Percentiles rank a stretch among this genome's conserved stretches.
Evolutionary conservation across 768 basidiomycete species (phyloP).

Genomic region (Rubroboletus pulcherrimus): DNA sequence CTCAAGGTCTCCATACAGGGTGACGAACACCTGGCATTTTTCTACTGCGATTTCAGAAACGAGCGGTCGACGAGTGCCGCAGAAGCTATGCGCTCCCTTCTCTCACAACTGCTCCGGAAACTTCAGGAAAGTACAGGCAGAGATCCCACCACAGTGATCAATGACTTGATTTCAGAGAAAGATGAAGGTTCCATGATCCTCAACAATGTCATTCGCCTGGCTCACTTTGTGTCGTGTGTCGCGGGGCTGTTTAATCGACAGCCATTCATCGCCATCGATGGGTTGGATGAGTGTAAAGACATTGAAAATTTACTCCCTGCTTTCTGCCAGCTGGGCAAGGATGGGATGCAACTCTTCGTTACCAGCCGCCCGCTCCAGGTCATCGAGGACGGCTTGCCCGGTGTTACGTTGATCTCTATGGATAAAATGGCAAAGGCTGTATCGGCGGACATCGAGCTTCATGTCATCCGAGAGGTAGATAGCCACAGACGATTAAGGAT

Average conservation of each 20-base stretch:
- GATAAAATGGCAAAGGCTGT: background rate
- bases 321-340: background rate
- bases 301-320: background rate
- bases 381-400: background rate
- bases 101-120: background rate
- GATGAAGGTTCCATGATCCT: background rate
- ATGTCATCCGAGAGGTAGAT: background rate
- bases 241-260: background rate
- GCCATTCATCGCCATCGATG: background rate
- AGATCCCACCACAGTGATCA: background rate
- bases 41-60: background rate
- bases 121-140: background rate
- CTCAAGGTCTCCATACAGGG: background rate
- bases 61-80: background rate
- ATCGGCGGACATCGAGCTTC: background rate
- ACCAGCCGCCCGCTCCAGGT: background rate
- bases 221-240: background rate
- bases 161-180: background rate
- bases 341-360: background rate
- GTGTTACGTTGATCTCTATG: background rate
- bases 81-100: background rate
- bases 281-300: background rate
- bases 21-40: background rate
- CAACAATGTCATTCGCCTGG: background rate
- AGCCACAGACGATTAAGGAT: background rate